phyloP scores from a whole-genome alignment of 768 basidiomycete genomes.

The Pisolithus microcarpus region DNA sequence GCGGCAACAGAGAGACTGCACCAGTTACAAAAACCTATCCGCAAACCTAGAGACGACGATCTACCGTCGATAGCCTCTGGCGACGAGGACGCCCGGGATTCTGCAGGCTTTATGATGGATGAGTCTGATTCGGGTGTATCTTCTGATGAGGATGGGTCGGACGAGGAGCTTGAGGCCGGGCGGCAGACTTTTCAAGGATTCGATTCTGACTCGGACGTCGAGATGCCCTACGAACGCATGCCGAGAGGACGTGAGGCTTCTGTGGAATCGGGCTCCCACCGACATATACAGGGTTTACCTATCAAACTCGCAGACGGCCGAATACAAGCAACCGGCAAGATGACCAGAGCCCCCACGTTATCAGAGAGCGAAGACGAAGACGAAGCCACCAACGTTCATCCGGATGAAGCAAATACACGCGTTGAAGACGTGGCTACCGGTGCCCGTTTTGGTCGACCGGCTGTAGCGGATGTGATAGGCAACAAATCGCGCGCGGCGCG shows the following conservation, averaged over 20 bases:
- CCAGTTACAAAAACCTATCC: slow-evolving; percentile 53
- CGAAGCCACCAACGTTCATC: slow-evolving; percentile 23
- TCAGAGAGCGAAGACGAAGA: slow-evolving; percentile 30
- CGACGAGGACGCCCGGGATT: slow-evolving; percentile 45
- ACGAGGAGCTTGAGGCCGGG: slow-evolving; percentile 9
- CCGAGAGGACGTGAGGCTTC: slow-evolving; percentile 47
- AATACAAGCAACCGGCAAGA: slow-evolving; percentile 51
- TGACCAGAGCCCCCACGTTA: slow-evolving; percentile 14
- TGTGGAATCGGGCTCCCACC: slow-evolving; percentile 41
- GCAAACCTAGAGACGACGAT: slow-evolving; percentile 42
- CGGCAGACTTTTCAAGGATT: slow-evolving; percentile 5
- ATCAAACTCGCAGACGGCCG: slow-evolving; percentile 83
- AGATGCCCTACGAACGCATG: slow-evolving; percentile 67
- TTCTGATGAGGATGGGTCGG: neutral
- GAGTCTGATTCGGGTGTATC: slow-evolving; percentile 12
- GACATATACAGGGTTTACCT: slow-evolving; percentile 59
- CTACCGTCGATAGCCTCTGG: slow-evolving; percentile 66
- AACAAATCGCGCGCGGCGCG: slow-evolving; percentile 59
- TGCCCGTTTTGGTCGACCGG: slow-evolving; percentile 79
- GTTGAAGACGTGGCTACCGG: slow-evolving; percentile 76
- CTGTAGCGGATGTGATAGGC: slow-evolving; percentile 64
- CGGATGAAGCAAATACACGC: slow-evolving; percentile 16
- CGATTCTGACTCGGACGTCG: slow-evolving; percentile 48
- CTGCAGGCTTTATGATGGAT: slow-evolving; percentile 42
- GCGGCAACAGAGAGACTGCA: slow-evolving; percentile 72